Evolutionary conservation across 108 stramenopile genomes (phyloP).

Genomic region (Parietichytrium sp.): DNA sequence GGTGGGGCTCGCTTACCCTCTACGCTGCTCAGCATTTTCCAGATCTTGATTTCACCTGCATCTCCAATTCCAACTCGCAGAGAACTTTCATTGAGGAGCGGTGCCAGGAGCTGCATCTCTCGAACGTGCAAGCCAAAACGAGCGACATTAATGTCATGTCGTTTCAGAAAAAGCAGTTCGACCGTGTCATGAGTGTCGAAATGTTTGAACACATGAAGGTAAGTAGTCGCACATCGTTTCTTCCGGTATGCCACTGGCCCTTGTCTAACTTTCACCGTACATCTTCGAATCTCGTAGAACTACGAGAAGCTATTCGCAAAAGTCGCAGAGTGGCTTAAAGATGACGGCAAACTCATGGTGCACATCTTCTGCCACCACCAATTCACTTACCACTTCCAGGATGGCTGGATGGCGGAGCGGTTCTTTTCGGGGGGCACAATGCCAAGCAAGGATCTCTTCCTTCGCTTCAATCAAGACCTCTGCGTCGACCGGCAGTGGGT

Average conservation of each 20-base stretch:
- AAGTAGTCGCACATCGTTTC: no score
- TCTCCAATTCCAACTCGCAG: conserved; percentile 82
- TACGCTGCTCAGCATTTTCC: conserved; percentile 62
- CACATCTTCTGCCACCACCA: conserved; percentile 90
- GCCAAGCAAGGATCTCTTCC: conserved; percentile 84
- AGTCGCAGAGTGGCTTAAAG: conserved; percentile 73
- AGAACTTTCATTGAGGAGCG: conserved; percentile 77
- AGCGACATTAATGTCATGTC: conserved; percentile 71
- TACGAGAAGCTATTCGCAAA: conserved; percentile 76
- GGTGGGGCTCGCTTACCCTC: conserved; percentile 92
- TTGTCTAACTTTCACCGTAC: no score
- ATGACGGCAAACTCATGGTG: conserved; percentile 79
- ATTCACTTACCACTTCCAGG: conserved; percentile 82
- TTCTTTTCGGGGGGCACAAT: conserved; percentile 84
- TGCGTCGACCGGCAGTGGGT: conserved; percentile 76
- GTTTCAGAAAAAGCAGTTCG: conserved; percentile 52
- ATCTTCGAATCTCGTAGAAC: no score
- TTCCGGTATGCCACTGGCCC: no score
- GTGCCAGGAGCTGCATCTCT: conserved; percentile 73
- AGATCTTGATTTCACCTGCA: conserved; percentile 51
- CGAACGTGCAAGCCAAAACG: conserved; percentile 81
- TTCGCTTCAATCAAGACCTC: conserved; percentile 77
- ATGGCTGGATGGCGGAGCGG: conserved; percentile 87
- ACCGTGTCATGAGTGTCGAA: conserved; percentile 85
- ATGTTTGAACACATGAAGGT: conserved; percentile 99